A percentile compares a stretch with the other conserved stretches of the same genome.
These are phyloP conservation scores for Dendrocalamus sinicus DNA, from an alignment of 176 grass and related monocot species.

Conservation along the genomic window DNA sequence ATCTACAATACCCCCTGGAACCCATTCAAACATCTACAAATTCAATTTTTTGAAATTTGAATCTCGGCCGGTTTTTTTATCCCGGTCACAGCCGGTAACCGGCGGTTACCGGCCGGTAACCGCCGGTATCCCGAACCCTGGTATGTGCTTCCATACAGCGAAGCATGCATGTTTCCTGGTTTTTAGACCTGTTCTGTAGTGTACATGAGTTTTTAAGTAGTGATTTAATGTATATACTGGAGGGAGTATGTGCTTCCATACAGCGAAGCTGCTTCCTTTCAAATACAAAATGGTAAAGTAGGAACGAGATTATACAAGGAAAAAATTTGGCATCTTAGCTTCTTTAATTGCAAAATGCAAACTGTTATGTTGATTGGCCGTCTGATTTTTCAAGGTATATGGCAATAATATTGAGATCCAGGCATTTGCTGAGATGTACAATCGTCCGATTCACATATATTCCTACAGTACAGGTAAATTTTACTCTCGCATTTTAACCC, in stretches of 20 bases:
- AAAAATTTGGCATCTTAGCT: background rate
- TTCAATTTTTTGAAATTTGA: too few species aligned
- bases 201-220: background rate
- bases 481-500: slow-evolving; percentile 35
- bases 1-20: too few species aligned
- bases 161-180: background rate
- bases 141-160: background rate
- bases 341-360: slow-evolving; percentile 37
- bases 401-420: slow-evolving; percentile 99
- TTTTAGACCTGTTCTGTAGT: slow-evolving; percentile 19
- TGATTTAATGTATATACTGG: slow-evolving; percentile 2
- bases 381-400: slow-evolving; percentile 73
- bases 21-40: too few species aligned
- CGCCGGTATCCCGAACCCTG: too few species aligned
- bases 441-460: slow-evolving; percentile 98
- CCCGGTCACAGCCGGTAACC: too few species aligned
- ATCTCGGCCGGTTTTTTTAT: too few species aligned
- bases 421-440: slow-evolving; percentile 99
- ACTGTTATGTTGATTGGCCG: slow-evolving; percentile 23
- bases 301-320: background rate
- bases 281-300: slow-evolving; percentile 2
- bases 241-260: too few species aligned
- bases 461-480: slow-evolving; percentile 81
- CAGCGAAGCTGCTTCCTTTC: background rate
- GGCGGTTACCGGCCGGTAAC: too few species aligned